These are phyloP conservation scores for Hibiscus mutabilis DNA, from an alignment of 345 rosid genomes.

Conservation along the genomic window DNA sequence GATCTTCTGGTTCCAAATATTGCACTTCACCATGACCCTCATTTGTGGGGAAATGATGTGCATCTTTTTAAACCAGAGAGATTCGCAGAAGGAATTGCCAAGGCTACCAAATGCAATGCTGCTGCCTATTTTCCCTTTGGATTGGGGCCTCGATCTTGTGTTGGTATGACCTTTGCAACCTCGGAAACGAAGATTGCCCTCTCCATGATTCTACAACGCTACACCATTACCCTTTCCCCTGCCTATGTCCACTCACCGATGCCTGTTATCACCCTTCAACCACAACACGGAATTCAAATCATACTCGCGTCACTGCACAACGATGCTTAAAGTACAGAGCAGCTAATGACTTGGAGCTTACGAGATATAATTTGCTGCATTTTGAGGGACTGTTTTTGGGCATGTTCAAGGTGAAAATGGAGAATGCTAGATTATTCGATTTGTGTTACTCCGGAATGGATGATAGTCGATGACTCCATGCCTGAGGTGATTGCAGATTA, in stretches of 20 bases:
- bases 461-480: too few species aligned
- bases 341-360: not conserved
- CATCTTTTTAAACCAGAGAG: not conserved
- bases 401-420: too few species aligned
- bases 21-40: not conserved
- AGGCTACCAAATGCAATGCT: not conserved
- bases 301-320: not conserved
- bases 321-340: not conserved
- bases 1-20: not conserved
- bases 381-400: too few species aligned
- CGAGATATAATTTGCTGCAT: too few species aligned
- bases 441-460: too few species aligned
- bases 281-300: not conserved
- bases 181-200: not conserved
- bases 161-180: not conserved
- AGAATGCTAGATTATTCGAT: too few species aligned
- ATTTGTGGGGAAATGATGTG: not conserved
- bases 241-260: not conserved
- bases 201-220: not conserved
- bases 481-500: too few species aligned
- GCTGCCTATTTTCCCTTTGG: not conserved
- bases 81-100: not conserved
- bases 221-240: not conserved
- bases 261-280: not conserved
- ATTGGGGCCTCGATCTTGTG: not conserved